Evolutionary conservation across 2,329 filamentous ascomycete genomes (phyloP), one percentile per base, ranked within the genome.

Genomic region (Talaromyces sp.): DNA sequence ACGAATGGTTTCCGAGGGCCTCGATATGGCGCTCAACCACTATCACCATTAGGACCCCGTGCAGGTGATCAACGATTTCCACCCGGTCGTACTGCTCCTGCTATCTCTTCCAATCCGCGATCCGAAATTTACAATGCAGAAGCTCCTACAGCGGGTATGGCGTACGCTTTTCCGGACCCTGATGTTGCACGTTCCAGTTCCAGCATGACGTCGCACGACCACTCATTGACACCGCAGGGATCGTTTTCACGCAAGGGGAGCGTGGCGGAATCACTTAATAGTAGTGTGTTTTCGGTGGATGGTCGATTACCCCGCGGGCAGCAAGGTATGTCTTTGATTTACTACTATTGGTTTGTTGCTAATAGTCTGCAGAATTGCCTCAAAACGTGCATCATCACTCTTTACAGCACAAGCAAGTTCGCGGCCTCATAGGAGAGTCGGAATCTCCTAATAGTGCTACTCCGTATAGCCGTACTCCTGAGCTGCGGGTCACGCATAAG

Each of bases 81-180:
- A 28, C 72, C 73, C 52, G 74, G 76, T 45, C 75, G 77, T 52
- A 78, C 76, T 21, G 78, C 78, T 10, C 78, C 78, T 19, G 74
- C 76, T 1, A 80, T 80, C 56, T 74, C 75, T 15, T 76, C 75
- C 22, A 79, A 80, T 63, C 78, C 78, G 22, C 73, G 74, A 46
- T 75, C 75, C 25, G 78, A 79, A 60, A 78, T 79, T 54, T 79
- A 78, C 62, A 78, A 78, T 60, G 77, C 78, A 3, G 77, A 79
- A 59, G 73, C 76, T 11, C 78, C 78, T 35, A 79, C 77, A 5
- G 74, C 75, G 25, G 78, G 78, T 69, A 75, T 79, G 62, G 76
- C 78, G 3, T 80, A 79, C 62, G 78, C 78, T 21, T 80, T 80
- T 64, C 78, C 78, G 0, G 78, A 80, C 62, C 78, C 78, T 1